Evolutionary conservation across 2,329 filamentous ascomycete genomes (phyloP), one percentile per base, ranked within the genome.

Genomic region (Cladophialophora chaetospira): DNA sequence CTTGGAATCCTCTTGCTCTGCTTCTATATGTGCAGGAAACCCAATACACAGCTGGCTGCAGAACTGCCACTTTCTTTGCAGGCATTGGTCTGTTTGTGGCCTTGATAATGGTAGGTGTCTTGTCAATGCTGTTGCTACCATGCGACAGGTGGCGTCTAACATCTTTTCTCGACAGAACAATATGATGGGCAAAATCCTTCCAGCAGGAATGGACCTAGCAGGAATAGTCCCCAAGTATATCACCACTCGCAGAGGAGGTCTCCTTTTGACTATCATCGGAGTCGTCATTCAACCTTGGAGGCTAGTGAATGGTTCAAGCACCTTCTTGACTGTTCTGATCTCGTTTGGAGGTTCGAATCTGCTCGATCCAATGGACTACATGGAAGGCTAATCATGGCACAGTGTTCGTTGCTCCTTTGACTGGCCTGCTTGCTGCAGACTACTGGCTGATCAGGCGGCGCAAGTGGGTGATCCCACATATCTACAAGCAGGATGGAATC

Each of bases 371-470:
- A 5, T 29, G 8, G 43, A 17, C 13, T n/a, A 5, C 8, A 25
- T 5, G 8, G 17, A 5, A 15, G 31, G 8, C 43, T 46, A 17
- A 29, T 8, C 1, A 4, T 10, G 31, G 23, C 5, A 46, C 10
- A 46, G 43, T 46, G 13, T 46, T 46, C 8, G 43, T 46, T n/a
- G 23, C 43, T 25, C 43, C 43, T 9, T 15, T 53, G 36, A 53
- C 51, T 8, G 51, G 31, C 40, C 31, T 53, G 8, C 8, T 53
- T 11, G 42, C 38, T 13, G 31, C 38, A 23, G 51, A 53, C 28
- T 53, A 53, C 51, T 53, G 51, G 51, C 21, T 53, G 13, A 33
- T 53, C 31, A 38, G 51, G 10, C 46, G 42, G 19, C 38, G 42
- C 19, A 44, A 43, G 29, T 53, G 51, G 51, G 28, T 42, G 25